Base-by-base conservation (phyloP, 495 filamentous ascomycete species). In the Penicillium angulare region DNA sequence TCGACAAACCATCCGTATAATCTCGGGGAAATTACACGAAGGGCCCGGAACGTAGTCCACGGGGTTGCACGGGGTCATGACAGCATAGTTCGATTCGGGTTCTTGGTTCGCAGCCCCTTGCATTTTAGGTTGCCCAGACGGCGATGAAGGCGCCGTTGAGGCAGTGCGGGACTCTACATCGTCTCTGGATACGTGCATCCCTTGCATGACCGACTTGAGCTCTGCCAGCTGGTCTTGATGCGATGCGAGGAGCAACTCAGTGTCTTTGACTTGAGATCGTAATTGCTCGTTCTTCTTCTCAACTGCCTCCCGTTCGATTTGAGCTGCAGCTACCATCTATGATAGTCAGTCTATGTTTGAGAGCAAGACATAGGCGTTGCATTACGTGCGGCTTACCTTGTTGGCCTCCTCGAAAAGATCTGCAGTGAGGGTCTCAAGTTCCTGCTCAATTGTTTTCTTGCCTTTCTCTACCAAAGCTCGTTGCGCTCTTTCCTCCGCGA, bases 391-490 rank as follows among this genome's bases (percentile, higher is more conserved):
- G 47, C 66, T 27, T 68, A 88, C 86, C 78, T 80, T 81, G 65
- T 98, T 96, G 26, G 93, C 93, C 76, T 97, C 92, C 65, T 96
- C 90, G 53, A 98, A 97, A 15, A 98, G 76, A 21, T 88, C 89
- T 4, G 90, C 81, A 9, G 95, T 97, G 44, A 97, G 72, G 39
- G 82, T 86, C 69, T 97, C 93, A 24, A 98, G 74, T 69, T 98
- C 93, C 51, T 80, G 77, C 54, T 91, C 88, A 35, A 89, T 89
- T 21, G 71, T 74, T 64, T 83, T 83, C 72, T 87, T 90, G 20
- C 84, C 84, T 64, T 84, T 86, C 65, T 90, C 88, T 22, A 77
- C 80, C 21, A 73, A 68, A 3, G 68, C 70, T 46, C 85, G 77
- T 58, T 79, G 75, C 32, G 70, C 73, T 43, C 71, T 77, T 69